Percentiles rank a stretch among this genome's conserved stretches.
phyloP scores from a whole-genome alignment of 1,284 basidiomycete genomes.

The Exobasidium rhododendri region DNA sequence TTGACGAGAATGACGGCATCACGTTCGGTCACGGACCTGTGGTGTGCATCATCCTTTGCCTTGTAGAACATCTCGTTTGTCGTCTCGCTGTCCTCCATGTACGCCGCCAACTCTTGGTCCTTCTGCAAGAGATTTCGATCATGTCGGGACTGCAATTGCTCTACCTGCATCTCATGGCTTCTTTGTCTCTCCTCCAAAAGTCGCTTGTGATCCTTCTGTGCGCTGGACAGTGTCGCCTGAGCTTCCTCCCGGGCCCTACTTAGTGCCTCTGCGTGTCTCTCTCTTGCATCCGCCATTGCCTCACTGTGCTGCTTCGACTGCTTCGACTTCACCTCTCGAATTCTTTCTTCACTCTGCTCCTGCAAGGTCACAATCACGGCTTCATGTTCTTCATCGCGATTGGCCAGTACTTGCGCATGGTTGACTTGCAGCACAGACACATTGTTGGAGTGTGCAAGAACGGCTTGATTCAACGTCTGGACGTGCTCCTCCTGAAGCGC shows the following conservation, averaged over 20 bases:
- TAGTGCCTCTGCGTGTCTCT: conserved; percentile 38
- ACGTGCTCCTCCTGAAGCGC: conserved; percentile 15
- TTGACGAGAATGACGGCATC: neutral
- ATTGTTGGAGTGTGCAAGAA: conserved; percentile 21
- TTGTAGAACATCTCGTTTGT: conserved; percentile 20
- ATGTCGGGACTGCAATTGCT: conserved; percentile 25
- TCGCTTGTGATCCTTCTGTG: conserved; percentile 8
- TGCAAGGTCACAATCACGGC: conserved; percentile 16
- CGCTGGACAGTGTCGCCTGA: neutral
- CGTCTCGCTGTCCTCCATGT: conserved; percentile 30
- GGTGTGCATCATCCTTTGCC: conserved; percentile 13
- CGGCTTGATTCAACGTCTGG: neutral
- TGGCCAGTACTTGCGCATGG: conserved; percentile 25
- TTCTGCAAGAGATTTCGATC: conserved; percentile 26
- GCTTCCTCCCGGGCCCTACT: conserved; percentile 1
- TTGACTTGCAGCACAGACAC: conserved; percentile 23
- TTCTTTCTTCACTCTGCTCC: conserved; percentile 16
- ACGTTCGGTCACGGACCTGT: conserved; percentile 3
- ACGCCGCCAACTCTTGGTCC: conserved; percentile 28
- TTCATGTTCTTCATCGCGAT: conserved; percentile 25
- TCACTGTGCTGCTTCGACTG: conserved; percentile 34
- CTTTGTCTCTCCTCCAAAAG: neutral
- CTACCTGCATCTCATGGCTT: neutral
- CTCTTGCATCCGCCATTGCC: conserved; percentile 36
- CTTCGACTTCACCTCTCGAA: conserved; percentile 27